Percentiles rank a stretch among this genome's conserved stretches.
Evolutionary conservation across 169 alveolate genomes (phyloP).

Genomic region (Perkinsus marinus): DNA sequence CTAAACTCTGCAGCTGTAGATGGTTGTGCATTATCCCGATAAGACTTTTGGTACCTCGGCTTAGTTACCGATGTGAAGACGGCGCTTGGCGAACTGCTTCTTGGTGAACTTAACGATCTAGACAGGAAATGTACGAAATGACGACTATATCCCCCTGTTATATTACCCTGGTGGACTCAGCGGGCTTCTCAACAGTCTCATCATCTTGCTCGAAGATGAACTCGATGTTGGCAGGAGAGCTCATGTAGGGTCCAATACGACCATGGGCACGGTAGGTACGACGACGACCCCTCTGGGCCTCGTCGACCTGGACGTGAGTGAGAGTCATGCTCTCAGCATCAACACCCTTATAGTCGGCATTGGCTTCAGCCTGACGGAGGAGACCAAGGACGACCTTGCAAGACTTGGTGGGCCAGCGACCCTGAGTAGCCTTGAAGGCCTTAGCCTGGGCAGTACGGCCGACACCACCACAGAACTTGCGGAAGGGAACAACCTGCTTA

Average conservation of each 20-base stretch:
- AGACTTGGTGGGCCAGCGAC: constrained; percentile 95
- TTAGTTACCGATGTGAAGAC: constrained; percentile 17
- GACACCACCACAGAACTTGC: constrained; percentile 84
- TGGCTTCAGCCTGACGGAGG: constrained; percentile 79
- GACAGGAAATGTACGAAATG: background rate
- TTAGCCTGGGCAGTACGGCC: constrained; percentile 96
- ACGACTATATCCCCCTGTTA: constrained; percentile 13
- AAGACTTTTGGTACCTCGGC: background rate
- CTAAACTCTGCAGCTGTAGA: background rate
- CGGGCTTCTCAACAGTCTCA: constrained; percentile 54
- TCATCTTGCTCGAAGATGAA: constrained; percentile 62
- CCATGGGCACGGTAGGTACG: constrained; percentile 98
- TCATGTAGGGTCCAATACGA: constrained; percentile 74
- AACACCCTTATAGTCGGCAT: constrained; percentile 85
- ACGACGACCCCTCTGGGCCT: constrained; percentile 92
- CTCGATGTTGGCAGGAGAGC: constrained; percentile 75
- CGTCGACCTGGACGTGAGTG: constrained; percentile 79
- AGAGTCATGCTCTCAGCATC: constrained; percentile 73
- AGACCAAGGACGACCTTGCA: constrained; percentile 76
- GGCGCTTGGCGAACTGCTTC: constrained; percentile 54
- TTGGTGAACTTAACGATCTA: constrained; percentile 42
- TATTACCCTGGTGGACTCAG: constrained; percentile 3
- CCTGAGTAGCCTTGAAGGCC: constrained; percentile 81
- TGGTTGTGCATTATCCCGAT: background rate
- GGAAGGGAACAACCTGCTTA: constrained; percentile 89